Evolutionary conservation across 2,329 filamentous ascomycete genomes (phyloP), one percentile per base, ranked within the genome.

Genomic region (Cucurbitaria berberidis): DNA sequence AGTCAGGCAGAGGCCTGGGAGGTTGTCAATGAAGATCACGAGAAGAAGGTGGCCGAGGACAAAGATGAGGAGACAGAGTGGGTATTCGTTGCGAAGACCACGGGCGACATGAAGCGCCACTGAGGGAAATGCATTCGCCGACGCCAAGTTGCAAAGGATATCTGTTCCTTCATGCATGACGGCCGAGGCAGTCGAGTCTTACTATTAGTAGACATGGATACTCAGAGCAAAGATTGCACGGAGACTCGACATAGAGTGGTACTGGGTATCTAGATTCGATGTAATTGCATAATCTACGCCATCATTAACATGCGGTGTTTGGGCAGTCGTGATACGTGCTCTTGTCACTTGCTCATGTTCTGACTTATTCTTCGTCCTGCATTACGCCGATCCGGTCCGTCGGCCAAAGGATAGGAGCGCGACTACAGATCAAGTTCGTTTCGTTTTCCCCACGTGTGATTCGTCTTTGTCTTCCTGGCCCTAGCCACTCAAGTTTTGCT

Each of bases 11-110:
- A 22, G 40, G 16, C 36, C 19, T 39, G 36, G 36, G 35, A 39
- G 19, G 19, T 39, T n/a, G 7, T 39, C 32, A 10, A 27, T 29
- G 11, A 36, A 26, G 32, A 32, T 11, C 24, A 55, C 18, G 47
- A 19, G n/a, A 35, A 48, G 27, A 16, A 48, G 16, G 8, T 26
- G 10, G 53, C 42, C 19, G 9, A 52, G 49, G 55, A 51, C 4
- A 40, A 51, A 21, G 13, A 51, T 18, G 35, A 46, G 21, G 34
- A 32, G 26, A 3, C 35, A 13, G 55, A 59, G 48, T 53, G 47
- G 49, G 48, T 45, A n/a, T 19, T 58, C 18, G 34, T 59, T 32
- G 52, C 45, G 9, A 50, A 47, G 24, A 47, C 45, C 4, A 36
- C 38, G 24, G 29, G 26, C 10, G 40, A 51, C 10, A 47, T 11